Conservation (phyloP, 345 rosid genomes). For the Clarkia xantiana region DNA sequence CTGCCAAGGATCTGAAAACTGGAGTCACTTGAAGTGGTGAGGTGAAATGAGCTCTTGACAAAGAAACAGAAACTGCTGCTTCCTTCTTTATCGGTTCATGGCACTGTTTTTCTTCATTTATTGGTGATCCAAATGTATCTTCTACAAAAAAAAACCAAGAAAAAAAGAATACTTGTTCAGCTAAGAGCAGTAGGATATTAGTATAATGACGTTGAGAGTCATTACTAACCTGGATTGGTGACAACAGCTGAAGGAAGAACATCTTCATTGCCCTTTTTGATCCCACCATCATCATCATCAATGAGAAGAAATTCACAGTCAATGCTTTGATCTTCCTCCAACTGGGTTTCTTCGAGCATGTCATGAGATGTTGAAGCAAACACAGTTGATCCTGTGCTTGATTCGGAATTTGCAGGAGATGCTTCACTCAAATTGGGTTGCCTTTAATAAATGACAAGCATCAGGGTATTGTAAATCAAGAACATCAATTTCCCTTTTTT, state of each 20-base stretch:
- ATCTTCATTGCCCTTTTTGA: slow-evolving; percentile 22
- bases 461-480: slow-evolving; percentile 5
- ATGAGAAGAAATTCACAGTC: slow-evolving; percentile 14
- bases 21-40: slow-evolving; percentile 89
- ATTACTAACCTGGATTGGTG: slow-evolving; percentile 33
- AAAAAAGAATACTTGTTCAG: background rate
- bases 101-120: slow-evolving; percentile 1
- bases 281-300: slow-evolving; percentile 14
- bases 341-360: slow-evolving; percentile 26
- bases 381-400: slow-evolving; percentile 71
- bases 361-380: slow-evolving; percentile 27
- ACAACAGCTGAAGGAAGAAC: slow-evolving; percentile 18
- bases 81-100: slow-evolving; percentile 23
- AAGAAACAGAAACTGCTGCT: slow-evolving; percentile 30
- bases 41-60: slow-evolving; percentile 36
- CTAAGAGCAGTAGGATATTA: too few relatives aligned
- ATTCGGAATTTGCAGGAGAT: slow-evolving; percentile 80
- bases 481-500: slow-evolving; percentile 1
- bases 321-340: slow-evolving; percentile 26
- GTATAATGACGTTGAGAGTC: background rate
- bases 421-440: slow-evolving; percentile 66
- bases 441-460: slow-evolving; percentile 22
- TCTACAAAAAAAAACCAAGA: slow-evolving; percentile 15
- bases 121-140: slow-evolving; percentile 20
- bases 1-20: slow-evolving; percentile 91